Evolutionary conservation across 2,329 filamentous ascomycete genomes (phyloP), one percentile per base, ranked within the genome.

Genomic region (Aspergillus viridinutans): DNA sequence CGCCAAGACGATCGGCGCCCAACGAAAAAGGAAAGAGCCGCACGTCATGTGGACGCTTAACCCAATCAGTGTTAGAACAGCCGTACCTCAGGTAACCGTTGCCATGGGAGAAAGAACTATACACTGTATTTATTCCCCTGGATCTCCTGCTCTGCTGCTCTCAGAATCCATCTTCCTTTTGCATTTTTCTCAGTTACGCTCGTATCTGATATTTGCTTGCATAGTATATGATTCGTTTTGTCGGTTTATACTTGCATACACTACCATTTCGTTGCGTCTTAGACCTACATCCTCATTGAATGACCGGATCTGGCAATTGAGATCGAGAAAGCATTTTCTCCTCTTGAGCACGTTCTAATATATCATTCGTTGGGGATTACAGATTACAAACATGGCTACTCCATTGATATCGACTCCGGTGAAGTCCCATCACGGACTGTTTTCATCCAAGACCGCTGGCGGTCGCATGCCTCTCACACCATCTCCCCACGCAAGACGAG

Each of bases 381-480:
- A 58, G 49, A 52, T 54, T 12, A 53, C 56, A 76, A 83, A 68
- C 74, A 97, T 97, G 93, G 91, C 93, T 74, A 89, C 88, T 75
- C 79, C 84, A 75, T 80, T 85, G 72, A 86, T 97, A 76, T 90
- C 91, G 69, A 97, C 94, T 60, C 94, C 94, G 59, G 83, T 94
- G 74, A 97, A 97, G 84, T 94, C 90, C 83, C 93, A 96, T 77
- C 87, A 89, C 78, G 91, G 92, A 58, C 84, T 97, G 69, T 97
- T 97, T 81, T 92, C 89, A 66, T 86, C 90, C 66, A 92, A 92
- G 74, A 94, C 92, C 73, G 94, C 92, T 76, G 92, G 93, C 78
- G 92, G 92, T 74, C 90, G 94, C 61, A 92, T 96, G 83, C 92
- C 94, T 67, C 80, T 99, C 72, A 97, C 93, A 3, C 93, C 94